phyloP scores from a whole-genome alignment of 2,329 filamentous ascomycete genomes.

The Rhynchosporium secalis region DNA sequence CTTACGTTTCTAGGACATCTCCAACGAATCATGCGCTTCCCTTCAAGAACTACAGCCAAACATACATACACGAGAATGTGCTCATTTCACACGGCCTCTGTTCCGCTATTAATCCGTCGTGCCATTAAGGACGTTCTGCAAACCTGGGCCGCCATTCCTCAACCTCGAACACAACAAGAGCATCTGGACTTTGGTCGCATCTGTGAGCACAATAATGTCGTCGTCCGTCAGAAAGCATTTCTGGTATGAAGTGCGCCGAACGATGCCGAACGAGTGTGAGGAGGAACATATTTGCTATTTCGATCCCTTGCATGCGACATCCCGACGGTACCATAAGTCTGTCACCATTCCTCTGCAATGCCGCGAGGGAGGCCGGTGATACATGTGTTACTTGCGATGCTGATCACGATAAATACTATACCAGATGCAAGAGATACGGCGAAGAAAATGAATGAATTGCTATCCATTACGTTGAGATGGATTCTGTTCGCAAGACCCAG shows the following conservation, averaged over 20 bases:
- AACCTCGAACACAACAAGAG: slow-evolving; percentile 12
- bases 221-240: slow-evolving; percentile 5
- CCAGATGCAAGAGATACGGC: slow-evolving; percentile 8
- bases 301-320: background rate
- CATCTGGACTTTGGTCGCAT: slow-evolving; percentile 11
- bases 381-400: slow-evolving; percentile 16
- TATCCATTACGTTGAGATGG: slow-evolving; percentile 16
- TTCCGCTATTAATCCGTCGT: background rate
- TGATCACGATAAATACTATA: slow-evolving; percentile 9
- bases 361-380: slow-evolving; percentile 18
- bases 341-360: slow-evolving; percentile 7
- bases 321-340: too few species aligned
- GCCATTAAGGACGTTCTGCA: background rate
- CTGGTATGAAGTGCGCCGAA: slow-evolving; percentile 7
- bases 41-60: slow-evolving; percentile 1
- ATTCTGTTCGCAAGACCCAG: slow-evolving; percentile 10
- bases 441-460: slow-evolving; percentile 4
- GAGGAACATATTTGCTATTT: slow-evolving; percentile 12
- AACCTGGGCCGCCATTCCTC: slow-evolving; percentile 5
- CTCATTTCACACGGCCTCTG: background rate
- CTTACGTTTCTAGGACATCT: slow-evolving; percentile 2
- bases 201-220: slow-evolving; percentile 7
- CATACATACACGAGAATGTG: background rate
- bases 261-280: background rate
- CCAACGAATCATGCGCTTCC: background rate